Evolutionary conservation across 2,329 filamentous ascomycete genomes (phyloP), one percentile per base, ranked within the genome.

Genomic region (Ceratocystiopsis sp.): DNA sequence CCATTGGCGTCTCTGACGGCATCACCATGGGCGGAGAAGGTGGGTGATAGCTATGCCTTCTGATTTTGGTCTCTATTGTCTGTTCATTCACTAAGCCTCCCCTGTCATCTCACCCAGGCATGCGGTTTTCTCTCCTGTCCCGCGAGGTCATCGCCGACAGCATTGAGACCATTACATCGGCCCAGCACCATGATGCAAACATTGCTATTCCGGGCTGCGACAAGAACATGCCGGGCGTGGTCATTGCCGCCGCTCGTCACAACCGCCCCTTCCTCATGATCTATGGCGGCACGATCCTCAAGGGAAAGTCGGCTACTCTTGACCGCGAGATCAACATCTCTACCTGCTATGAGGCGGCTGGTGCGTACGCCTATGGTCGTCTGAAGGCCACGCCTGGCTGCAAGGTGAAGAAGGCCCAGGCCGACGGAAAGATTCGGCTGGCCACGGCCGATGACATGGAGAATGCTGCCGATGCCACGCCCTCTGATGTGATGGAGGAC

Each of bases 11-110:
- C 12, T 86, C 84, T 11, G 86, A 94, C 60, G 87, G 79, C 40
- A 94, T 95, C 55, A 93, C 89, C 3, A 95, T 95, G 87, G 87
- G 89, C 43, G 81, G 81, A 50, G 84, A 94, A 65, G 86, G 83
- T 84, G 55, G 50, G 64, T 41, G 3, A 10, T 32, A 4, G n/a
- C 25, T 10, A 29, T 7, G 25, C 10, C 10, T 29, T 29, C 10
- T 2, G 2, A 29, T 29, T 29, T 11, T 21, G 19, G 7, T 21
- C 2, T 29, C 25, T 29, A 9, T 29, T 29, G 7, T 29, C 7
- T 8, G 25, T 29, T 29, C 19, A 4, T 7, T 29, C 10, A 11
- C 25, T 29, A 11, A 29, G 9, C 10, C 9, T 29, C 10, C 9
- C 25, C 10, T 10, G 25, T 21, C 12, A 18, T 36, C 29, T 39